Base-by-base conservation (phyloP, 139 green algal species). In the Micractinium sp. region DNA sequence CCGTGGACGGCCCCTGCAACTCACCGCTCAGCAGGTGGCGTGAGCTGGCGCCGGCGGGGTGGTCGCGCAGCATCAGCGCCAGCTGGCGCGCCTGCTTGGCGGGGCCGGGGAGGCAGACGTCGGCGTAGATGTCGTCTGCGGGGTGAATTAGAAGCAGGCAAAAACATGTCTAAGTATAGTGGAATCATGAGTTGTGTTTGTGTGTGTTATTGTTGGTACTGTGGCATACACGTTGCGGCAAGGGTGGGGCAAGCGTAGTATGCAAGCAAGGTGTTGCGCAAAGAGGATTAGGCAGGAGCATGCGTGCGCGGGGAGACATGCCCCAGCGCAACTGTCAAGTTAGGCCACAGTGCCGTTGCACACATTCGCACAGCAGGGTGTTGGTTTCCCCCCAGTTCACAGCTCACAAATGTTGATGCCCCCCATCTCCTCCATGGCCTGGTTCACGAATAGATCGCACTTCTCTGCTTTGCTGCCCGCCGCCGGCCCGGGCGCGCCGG, bases 71-170 rank as follows among this genome's bases (percentile, higher is more conserved):
- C 86, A 81, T 81, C 20, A 74, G 77, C 23, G 47, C 79, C 85
- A 92, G 74, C 61, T 89, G 87, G 13, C 35, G 74, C 0, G 75
- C 85, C 36, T 56, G 61, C 36, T 47, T 53, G 61, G 41, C 63
- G 3, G 31, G 38, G 3, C 56, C 81, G 47, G 33, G 35, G n/a
- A 93, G 60, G 90, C 95, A 97, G 36, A 96, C 85, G 87, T 97
- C 95, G 3, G 92, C 96, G 56, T 95, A 97, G 47, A 98, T 97
- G 69, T 96, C 89, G 77, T 86, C 81, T 86, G 60, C 29, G 23
- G 80, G 3, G 41, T 1, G 79, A 13, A 71, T 15, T 25, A 22
- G 20, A 71, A 29, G 79, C 13, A 20, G 12, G 19, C 7, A 53
- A 53, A 41, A 27, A 27, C 25, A 29, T 90, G 92, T 61, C 89